Percentiles rank a stretch among this genome's conserved stretches.
These are phyloP conservation scores for Bisporella sp. DNA, from an alignment of 2,329 filamentous ascomycete species.

Conservation along the genomic window DNA sequence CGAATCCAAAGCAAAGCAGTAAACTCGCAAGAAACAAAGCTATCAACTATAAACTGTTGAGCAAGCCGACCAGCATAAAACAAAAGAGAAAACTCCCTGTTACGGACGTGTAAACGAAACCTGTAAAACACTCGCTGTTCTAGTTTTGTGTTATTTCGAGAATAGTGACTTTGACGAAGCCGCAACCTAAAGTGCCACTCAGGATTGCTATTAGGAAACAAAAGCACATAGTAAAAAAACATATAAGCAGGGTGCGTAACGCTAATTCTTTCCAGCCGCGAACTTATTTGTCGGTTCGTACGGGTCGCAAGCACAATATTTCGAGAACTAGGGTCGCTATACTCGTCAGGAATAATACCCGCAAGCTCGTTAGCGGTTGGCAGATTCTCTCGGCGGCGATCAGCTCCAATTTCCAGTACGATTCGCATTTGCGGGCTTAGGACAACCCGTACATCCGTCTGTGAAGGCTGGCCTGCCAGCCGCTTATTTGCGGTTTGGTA, in stretches of 20 bases:
- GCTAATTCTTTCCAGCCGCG: not conserved
- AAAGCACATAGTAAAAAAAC: slow-evolving; percentile 6
- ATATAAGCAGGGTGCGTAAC: slow-evolving; percentile 5
- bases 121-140: slow-evolving; percentile 2
- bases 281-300: not conserved
- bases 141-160: not conserved
- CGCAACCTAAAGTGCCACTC: not conserved
- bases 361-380: slow-evolving; percentile 4
- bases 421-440: slow-evolving; percentile 6
- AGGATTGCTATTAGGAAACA: slow-evolving; percentile 3
- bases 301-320: slow-evolving; percentile 5
- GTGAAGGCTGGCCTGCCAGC: not conserved
- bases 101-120: slow-evolving; percentile 1
- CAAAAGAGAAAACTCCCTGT: not conserved
- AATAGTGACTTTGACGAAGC: not conserved
- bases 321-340: not conserved
- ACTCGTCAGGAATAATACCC: slow-evolving; percentile 6
- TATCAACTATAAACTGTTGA: slow-evolving; percentile 2
- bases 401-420: slow-evolving; percentile 2
- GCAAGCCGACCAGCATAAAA: not conserved
- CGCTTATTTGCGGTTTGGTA: slow-evolving; percentile 1
- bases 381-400: slow-evolving; percentile 8
- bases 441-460: not conserved
- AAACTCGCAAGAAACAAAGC: slow-evolving; percentile 1
- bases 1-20: slow-evolving; percentile 1